A percentile compares a stretch with the other conserved stretches of the same genome.
These are phyloP conservation scores for Sordariomycetes sp. DNA, from an alignment of 2,329 filamentous ascomycete species.

Conservation along the genomic window DNA sequence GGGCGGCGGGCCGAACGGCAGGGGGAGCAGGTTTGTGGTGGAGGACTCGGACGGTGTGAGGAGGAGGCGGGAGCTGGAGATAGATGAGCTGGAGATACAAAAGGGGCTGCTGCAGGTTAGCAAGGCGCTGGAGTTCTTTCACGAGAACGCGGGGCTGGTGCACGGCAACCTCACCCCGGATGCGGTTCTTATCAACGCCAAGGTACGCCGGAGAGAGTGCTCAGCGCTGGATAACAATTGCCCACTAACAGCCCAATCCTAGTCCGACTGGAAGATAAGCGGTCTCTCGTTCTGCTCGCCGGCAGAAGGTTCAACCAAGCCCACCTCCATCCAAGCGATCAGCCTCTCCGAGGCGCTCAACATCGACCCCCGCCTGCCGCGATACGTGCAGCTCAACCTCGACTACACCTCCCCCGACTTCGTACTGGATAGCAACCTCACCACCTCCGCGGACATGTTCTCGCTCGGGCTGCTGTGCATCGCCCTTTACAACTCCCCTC, in stretches of 20 bases:
- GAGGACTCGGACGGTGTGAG: conserved; percentile 67
- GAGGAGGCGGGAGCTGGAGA: conserved; percentile 72
- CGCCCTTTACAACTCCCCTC: conserved; percentile 89
- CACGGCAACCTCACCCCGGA: conserved; percentile 94
- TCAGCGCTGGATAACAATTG: too few species aligned
- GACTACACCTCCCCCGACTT: conserved; percentile 96
- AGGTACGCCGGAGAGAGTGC: conserved; percentile 34
- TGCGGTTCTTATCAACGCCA: conserved; percentile 85
- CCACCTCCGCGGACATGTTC: conserved; percentile 81
- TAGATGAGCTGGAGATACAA: conserved; percentile 95
- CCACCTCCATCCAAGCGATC: conserved; percentile 68
- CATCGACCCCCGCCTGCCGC: conserved; percentile 73
- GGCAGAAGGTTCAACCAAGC: conserved; percentile 61
- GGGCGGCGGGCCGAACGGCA: conserved; percentile 53
- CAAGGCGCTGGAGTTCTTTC: conserved; percentile 88
- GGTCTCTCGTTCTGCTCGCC: conserved; percentile 86
- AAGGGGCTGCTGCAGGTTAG: conserved; percentile 89
- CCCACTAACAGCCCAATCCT: conserved; percentile 7
- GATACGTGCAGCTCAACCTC: conserved; percentile 75
- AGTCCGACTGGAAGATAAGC: conserved; percentile 97
- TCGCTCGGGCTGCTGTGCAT: conserved; percentile 82
- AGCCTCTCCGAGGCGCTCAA: conserved; percentile 76
- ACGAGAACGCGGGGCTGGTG: conserved; percentile 87
- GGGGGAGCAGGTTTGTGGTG: conserved; percentile 69
- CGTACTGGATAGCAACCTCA: conserved; percentile 81